A percentile compares a stretch with the other conserved stretches of the same genome.
These are phyloP conservation scores for Zoysia matrella DNA, from an alignment of 202 grass and related monocot genomes.

Conservation along the genomic window DNA sequence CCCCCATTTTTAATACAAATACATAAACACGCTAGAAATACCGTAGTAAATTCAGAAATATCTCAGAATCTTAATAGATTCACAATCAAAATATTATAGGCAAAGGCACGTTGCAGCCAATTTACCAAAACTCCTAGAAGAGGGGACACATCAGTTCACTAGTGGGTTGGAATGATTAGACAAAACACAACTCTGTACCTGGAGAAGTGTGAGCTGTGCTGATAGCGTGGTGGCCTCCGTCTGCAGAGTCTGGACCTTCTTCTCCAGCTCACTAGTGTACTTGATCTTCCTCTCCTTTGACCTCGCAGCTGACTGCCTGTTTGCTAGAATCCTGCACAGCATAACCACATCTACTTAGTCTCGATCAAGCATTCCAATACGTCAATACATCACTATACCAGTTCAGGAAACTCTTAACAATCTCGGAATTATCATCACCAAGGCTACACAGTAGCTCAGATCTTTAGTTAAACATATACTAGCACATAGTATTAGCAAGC, in stretches of 20 bases:
- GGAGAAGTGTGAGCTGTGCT: conserved; percentile 72
- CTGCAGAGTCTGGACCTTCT: too few relatives aligned
- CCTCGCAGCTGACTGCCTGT: conserved; percentile 56
- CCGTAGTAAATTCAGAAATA: not conserved
- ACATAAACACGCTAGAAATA: not conserved
- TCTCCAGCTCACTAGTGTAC: too few relatives aligned
- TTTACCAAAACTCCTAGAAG: conserved; percentile 8
- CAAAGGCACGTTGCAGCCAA: conserved; percentile 3
- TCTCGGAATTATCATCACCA: not conserved
- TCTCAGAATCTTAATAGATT: conserved; percentile 5
- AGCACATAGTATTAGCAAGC: not conserved
- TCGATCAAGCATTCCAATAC: not conserved
- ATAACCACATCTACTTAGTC: not conserved
- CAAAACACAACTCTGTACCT: conserved; percentile 56
- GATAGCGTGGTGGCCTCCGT: too few relatives aligned
- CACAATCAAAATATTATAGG: not conserved
- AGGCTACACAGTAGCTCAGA: not conserved
- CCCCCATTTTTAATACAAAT: conserved; percentile 6
- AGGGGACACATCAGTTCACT: conserved; percentile 19
- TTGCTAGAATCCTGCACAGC: conserved; percentile 78
- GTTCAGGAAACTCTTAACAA: not conserved
- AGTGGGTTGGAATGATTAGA: conserved; percentile 2
- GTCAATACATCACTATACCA: not conserved
- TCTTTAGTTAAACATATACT: not conserved
- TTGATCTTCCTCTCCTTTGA: too few relatives aligned